Base-by-base conservation (phyloP, 2,329 filamentous ascomycete species). In the Macrophomina tecta region DNA sequence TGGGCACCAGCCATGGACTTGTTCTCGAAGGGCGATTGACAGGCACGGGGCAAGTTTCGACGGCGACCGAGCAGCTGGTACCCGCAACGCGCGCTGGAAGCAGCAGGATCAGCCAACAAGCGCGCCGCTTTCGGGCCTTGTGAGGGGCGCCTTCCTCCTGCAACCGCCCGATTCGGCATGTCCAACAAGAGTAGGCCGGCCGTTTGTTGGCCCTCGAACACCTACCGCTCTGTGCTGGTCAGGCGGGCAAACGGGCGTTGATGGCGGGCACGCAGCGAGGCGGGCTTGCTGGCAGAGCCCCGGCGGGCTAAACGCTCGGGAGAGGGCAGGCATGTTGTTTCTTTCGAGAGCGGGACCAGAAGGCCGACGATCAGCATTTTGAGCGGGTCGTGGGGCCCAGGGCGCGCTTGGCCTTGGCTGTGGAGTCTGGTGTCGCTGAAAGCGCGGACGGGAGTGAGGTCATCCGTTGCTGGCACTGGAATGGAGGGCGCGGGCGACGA, bases 1-100 rank as follows among this genome's bases (percentile, higher is more conserved):
- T n/a, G 36, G 5, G 18, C 14, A 14, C 38, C 55, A 18, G 18
- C 28, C 28, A 23, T 32, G 16, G 32, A 18, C 12, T 36, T 49
- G 56, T 38, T 48, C 56, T 49, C 42, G 56, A 61, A 61, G 56
- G 42, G 18, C 46, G 58, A 62, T 62, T 62, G 58, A 62, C 58
- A 49, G 56, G 56, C 56, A 61, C 56, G 56, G 16, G 56, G 42
- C 56, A 34, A 61, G 56, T 48, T 34, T 32, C 56, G 55, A 60
- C 38, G n/a, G 34, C n/a, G 16, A 18, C 30, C 40, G 34, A 60
- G 38, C 36, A 32, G 56, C 5, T 45, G 36, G 38, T 45, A 36
- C 55, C 56, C 56, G 23, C 28, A 30, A 11, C 40, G 30, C 36
- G 28, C 8, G 30, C 58, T 49, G 58, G 49, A 62, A 62, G 58